Conservation (phyloP, 306 rosid genomes). For the Dalbergia cultrata region DNA sequence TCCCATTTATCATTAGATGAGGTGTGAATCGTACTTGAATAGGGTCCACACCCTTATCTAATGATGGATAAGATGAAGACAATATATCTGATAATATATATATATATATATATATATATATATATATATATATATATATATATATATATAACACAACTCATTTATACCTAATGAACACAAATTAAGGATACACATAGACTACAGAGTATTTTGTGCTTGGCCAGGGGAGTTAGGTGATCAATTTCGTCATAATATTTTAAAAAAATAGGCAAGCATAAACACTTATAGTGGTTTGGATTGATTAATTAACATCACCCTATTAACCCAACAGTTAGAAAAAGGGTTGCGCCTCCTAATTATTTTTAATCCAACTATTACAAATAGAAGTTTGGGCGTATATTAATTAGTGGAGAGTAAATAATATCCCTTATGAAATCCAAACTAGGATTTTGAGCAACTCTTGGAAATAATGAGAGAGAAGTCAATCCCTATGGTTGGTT, state of each 20-base stretch:
- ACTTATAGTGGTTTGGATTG: neutral
- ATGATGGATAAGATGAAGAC: too few relatives aligned
- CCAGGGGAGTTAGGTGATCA: constrained; percentile 58
- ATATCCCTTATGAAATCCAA: neutral
- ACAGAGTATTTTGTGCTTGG: constrained; percentile 48
- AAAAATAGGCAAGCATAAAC: constrained; percentile 35
- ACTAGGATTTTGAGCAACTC: constrained; percentile 40
- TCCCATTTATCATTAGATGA: too few relatives aligned
- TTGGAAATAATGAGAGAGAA: constrained; percentile 38
- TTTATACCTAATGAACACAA: constrained; percentile 32
- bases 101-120: too few relatives aligned
- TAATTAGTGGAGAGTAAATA: neutral
- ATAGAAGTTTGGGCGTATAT: neutral
- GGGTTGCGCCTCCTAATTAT: constrained; percentile 32
- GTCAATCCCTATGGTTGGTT: constrained; percentile 10
- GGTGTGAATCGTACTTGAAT: too few relatives aligned
- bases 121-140: too few relatives aligned
- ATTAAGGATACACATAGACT: constrained; percentile 40
- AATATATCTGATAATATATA: too few relatives aligned
- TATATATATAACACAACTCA: too few relatives aligned
- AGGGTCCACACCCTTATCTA: too few relatives aligned
- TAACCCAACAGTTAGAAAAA: constrained; percentile 37
- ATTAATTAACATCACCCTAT: constrained; percentile 6
- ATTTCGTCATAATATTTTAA: constrained; percentile 52
- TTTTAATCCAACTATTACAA: neutral